Percentiles rank a stretch among this genome's conserved stretches.
phyloP scores from a whole-genome alignment of 2,329 filamentous ascomycete species.

The Leptographium flavum region DNA sequence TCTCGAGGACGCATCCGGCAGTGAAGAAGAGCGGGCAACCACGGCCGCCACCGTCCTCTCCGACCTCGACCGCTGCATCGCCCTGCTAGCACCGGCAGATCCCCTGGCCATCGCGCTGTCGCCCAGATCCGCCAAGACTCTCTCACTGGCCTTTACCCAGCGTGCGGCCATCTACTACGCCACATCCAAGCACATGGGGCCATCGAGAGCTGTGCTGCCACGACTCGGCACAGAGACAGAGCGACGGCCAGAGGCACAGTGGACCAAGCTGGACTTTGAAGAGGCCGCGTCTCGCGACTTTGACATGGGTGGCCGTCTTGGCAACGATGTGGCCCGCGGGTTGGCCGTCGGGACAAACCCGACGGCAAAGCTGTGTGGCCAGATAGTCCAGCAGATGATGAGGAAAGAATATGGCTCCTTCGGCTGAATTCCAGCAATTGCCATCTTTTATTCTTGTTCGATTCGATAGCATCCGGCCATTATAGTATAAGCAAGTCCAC shows the following conservation, averaged over 20 bases:
- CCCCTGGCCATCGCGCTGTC: slow-evolving; percentile 40
- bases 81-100: slow-evolving; percentile 39
- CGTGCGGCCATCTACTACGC: slow-evolving; percentile 49
- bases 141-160: slow-evolving; percentile 60
- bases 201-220: background rate
- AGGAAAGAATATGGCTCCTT: slow-evolving; percentile 47
- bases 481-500: too few relatives aligned
- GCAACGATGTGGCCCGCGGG: slow-evolving; percentile 49
- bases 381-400: slow-evolving; percentile 57
- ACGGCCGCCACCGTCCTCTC: slow-evolving; percentile 23
- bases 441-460: background rate
- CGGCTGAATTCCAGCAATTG: background rate
- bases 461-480: too few relatives aligned
- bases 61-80: slow-evolving; percentile 45
- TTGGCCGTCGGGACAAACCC: slow-evolving; percentile 53
- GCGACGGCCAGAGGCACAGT: slow-evolving; percentile 25
- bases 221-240: background rate
- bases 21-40: slow-evolving; percentile 15
- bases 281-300: slow-evolving; percentile 49
- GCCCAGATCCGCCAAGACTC: slow-evolving; percentile 46
- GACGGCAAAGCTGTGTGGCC: slow-evolving; percentile 53
- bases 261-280: slow-evolving; percentile 43
- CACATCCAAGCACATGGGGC: slow-evolving; percentile 30
- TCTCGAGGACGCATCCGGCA: slow-evolving; percentile 14
- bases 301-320: slow-evolving; percentile 48